phyloP scores from a whole-genome alignment of 176 grass and related monocot species.

The Typha latifolia region DNA sequence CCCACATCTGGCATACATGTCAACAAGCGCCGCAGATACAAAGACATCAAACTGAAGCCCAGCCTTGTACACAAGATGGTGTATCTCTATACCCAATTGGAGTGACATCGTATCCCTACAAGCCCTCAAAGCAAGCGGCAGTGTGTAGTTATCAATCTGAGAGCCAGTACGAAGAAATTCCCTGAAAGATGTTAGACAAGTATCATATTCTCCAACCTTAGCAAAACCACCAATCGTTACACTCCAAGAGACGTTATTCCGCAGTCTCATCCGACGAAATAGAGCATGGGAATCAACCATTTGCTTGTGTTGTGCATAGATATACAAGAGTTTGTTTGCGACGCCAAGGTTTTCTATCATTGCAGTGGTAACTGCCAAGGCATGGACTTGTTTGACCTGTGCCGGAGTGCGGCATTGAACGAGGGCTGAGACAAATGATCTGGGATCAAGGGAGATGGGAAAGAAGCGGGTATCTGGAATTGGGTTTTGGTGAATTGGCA shows the following conservation, averaged over 20 bases:
- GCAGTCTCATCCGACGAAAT: neutral
- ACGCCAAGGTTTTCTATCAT: conserved; percentile 1
- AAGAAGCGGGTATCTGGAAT: neutral
- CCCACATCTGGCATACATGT: neutral
- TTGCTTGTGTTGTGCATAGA: neutral
- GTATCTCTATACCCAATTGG: neutral
- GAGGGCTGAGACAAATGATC: neutral
- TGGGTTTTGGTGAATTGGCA: neutral
- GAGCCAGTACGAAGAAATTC: neutral
- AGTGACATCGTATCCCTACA: neutral
- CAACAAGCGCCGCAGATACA: conserved; percentile 1
- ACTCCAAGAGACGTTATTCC: neutral
- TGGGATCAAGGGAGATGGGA: neutral
- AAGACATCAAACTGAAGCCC: conserved; percentile 1
- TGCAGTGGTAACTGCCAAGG: neutral
- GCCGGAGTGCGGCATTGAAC: neutral
- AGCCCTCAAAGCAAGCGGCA: conserved; percentile 1
- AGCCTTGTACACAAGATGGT: neutral
- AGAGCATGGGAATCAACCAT: neutral
- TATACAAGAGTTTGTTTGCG: neutral
- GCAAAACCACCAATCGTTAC: conserved; percentile 2
- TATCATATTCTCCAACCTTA: neutral
- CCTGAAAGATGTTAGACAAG: neutral
- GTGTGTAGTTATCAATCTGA: neutral
- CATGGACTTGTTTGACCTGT: neutral